A percentile compares a stretch with the other conserved stretches of the same genome.
These are phyloP conservation scores for Astrephomene gubernaculifera DNA, from an alignment of 139 green algal species.

Conservation along the genomic window DNA sequence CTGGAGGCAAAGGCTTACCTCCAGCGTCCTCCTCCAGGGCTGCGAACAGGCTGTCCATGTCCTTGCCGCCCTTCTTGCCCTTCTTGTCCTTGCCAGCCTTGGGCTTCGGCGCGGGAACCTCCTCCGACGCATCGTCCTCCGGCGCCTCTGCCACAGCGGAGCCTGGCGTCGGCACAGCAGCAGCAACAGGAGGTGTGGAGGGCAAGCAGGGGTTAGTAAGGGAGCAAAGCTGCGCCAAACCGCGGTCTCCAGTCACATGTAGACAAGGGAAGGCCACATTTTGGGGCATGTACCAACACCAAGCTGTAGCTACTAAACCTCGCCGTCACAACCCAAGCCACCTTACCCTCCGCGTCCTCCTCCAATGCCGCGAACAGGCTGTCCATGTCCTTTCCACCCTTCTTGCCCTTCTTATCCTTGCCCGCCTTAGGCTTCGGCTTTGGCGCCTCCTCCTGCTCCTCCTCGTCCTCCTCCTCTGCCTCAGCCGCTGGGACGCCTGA, in stretches of 20 bases:
- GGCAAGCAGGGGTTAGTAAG: too few species aligned
- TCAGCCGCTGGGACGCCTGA: neutral
- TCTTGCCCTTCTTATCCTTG: conserved; percentile 42
- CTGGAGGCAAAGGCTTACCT: conserved; percentile 2
- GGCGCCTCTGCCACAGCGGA: neutral
- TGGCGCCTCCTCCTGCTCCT: conserved; percentile 53
- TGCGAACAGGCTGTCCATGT: conserved; percentile 51
- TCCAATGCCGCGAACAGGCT: conserved; percentile 51
- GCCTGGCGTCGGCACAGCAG: neutral
- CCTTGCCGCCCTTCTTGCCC: conserved; percentile 56
- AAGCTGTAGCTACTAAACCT: too few species aligned
- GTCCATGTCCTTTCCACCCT: conserved; percentile 46
- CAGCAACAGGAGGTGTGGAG: neutral
- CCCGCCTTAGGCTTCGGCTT: conserved; percentile 47
- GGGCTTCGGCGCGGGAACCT: conserved; percentile 32
- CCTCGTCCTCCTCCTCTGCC: conserved; percentile 13
- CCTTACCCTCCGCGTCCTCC: conserved; percentile 28
- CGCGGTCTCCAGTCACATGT: too few species aligned
- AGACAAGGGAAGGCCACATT: too few species aligned
- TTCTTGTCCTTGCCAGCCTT: conserved; percentile 56
- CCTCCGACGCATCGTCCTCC: conserved; percentile 56
- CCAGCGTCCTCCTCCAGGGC: conserved; percentile 44
- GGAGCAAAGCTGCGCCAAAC: too few species aligned
- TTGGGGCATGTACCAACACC: too few species aligned
- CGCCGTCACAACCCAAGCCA: too few species aligned